These are phyloP conservation scores for Pinus tabuliformis DNA, from an alignment of 75 land plant genomes.

Conservation along the genomic window DNA sequence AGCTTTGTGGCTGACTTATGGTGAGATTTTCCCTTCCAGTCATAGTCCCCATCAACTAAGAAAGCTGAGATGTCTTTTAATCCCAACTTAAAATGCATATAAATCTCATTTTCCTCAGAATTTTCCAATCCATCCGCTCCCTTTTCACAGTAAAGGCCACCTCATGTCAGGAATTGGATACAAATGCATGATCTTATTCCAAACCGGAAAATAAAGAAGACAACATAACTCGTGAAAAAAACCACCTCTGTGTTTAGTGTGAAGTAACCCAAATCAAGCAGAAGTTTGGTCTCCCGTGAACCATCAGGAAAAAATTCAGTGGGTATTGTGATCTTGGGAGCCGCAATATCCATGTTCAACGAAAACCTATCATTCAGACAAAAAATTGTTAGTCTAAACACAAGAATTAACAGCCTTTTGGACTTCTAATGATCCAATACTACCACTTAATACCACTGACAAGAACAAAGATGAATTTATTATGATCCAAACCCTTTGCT, in stretches of 20 bases:
- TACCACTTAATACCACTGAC: no score
- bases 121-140: conserved; percentile 29
- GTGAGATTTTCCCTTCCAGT: conserved; percentile 45
- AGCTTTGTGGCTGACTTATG: conserved; percentile 3
- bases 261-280: conserved; percentile 91
- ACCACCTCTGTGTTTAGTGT: conserved; percentile 68
- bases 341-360: conserved; percentile 93
- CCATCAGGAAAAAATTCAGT: conserved; percentile 87
- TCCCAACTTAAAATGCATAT: conserved; percentile 74
- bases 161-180: neutral
- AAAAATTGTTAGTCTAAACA: no score
- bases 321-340: conserved; percentile 95
- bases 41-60: conserved; percentile 87
- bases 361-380: conserved; percentile 49
- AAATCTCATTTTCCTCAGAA: conserved; percentile 59
- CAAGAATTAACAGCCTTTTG: no score
- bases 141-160: conserved; percentile 22
- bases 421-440: no score
- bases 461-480: neutral
- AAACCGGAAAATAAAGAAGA: neutral
- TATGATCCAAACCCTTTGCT: neutral
- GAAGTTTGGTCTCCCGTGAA: conserved; percentile 62
- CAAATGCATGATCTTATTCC: neutral
- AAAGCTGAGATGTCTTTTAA: conserved; percentile 95
- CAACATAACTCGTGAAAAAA: neutral